These are phyloP conservation scores for Capsella bursapastoris DNA, from an alignment of 345 rosid species.

Conservation along the genomic window DNA sequence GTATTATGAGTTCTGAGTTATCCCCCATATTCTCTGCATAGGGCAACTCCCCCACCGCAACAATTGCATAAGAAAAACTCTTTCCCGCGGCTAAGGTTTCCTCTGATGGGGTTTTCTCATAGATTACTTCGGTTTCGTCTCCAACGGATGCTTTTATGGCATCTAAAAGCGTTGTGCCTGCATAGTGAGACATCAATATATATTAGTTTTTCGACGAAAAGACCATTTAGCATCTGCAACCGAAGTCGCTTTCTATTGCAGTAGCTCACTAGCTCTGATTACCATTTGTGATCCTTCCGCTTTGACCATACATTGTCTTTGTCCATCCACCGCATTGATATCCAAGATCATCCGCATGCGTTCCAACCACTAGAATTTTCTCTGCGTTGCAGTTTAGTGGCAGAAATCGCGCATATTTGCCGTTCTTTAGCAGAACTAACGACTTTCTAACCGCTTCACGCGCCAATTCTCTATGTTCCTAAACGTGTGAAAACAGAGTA, in stretches of 20 bases:
- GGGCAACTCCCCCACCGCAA: slow-evolving; percentile 73
- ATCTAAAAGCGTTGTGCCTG: slow-evolving; percentile 74
- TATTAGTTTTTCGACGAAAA: neutral
- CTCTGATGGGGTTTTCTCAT: slow-evolving; percentile 59
- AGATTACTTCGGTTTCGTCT: slow-evolving; percentile 58
- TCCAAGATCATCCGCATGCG: slow-evolving; percentile 81
- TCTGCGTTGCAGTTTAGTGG: slow-evolving; percentile 63
- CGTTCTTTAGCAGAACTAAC: slow-evolving; percentile 74
- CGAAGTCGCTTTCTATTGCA: too few species aligned
- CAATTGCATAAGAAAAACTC: slow-evolving; percentile 61
- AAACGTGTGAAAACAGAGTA: slow-evolving; percentile 38
- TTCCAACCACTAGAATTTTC: slow-evolving; percentile 67
- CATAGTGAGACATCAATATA: neutral
- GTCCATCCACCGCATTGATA: slow-evolving; percentile 92
- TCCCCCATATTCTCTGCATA: slow-evolving; percentile 70
- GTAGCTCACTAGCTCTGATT: neutral
- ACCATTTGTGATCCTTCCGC: slow-evolving; percentile 80
- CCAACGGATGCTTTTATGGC: slow-evolving; percentile 64
- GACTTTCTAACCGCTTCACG: slow-evolving; percentile 86
- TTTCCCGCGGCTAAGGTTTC: slow-evolving; percentile 46
- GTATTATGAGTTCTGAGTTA: slow-evolving; percentile 57
- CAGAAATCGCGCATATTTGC: slow-evolving; percentile 59
- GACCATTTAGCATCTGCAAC: slow-evolving; percentile 1
- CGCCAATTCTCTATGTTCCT: slow-evolving; percentile 69
- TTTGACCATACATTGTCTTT: slow-evolving; percentile 57